Conservation (phyloP, 768 basidiomycete species). For the Leucocoprinus birnbaumii region DNA sequence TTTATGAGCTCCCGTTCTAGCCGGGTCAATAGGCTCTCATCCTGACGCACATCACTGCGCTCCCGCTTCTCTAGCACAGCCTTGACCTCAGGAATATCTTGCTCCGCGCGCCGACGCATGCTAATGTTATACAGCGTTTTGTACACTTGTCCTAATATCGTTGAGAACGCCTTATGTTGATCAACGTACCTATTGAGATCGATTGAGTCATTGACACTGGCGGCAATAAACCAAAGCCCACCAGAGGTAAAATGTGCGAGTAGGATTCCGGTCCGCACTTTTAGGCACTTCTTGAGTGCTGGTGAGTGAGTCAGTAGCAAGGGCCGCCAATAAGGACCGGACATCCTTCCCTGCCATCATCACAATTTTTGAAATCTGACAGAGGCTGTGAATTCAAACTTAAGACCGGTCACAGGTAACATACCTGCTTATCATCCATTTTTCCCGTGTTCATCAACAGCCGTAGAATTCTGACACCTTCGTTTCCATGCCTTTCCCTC, state of each 20-base stretch:
- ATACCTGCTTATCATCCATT: conserved; percentile 91
- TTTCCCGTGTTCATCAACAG: conserved; percentile 81
- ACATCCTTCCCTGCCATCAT: conserved; percentile 92
- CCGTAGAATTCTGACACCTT: conserved; percentile 80
- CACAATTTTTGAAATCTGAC: conserved; percentile 85
- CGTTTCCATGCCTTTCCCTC: conserved; percentile 78
- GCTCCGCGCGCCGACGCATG: conserved; percentile 69
- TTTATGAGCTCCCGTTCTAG: conserved; percentile 74
- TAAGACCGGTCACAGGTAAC: conserved; percentile 18
- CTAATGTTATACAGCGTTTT: conserved; percentile 89
- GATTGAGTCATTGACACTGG: conserved; percentile 1
- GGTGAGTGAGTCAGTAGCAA: conserved; percentile 80
- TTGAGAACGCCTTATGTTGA: conserved; percentile 75
- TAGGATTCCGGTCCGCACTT: conserved; percentile 85
- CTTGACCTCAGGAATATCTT: conserved; percentile 59
- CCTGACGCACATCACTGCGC: conserved; percentile 80
- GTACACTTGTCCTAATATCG: conserved; percentile 76
- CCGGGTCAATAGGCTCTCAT: conserved; percentile 62
- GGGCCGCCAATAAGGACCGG: conserved; percentile 72
- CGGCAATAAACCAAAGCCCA: conserved; percentile 26
- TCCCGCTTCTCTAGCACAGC: conserved; percentile 80
- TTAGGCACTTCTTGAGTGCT: conserved; percentile 93
- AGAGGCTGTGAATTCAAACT: background rate
- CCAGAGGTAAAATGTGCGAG: conserved; percentile 92
- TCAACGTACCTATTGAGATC: conserved; percentile 80